Evolutionary conservation across 1,284 basidiomycete species (phyloP).

Genomic region (Naganishia cerealis): DNA sequence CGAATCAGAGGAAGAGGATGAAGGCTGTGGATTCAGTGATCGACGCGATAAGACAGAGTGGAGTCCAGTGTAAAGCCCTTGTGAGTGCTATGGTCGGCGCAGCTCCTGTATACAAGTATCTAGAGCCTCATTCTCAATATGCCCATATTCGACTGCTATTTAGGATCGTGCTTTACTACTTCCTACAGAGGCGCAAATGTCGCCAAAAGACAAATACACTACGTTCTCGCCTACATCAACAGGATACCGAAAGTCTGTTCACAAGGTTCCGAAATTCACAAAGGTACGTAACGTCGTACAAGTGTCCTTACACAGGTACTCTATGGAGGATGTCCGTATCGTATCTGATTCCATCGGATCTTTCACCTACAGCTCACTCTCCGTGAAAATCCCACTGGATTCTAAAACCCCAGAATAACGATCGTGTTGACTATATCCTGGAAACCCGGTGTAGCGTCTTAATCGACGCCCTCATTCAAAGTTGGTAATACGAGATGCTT

Average conservation of each 20-base stretch:
- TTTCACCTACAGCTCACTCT: conserved; percentile 65
- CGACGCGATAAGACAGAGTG: conserved; percentile 75
- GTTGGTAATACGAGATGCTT: no score
- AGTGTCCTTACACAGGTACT: no score
- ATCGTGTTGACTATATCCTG: no score
- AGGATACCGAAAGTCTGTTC: conserved; percentile 88
- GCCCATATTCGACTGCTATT: not conserved
- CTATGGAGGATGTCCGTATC: not conserved
- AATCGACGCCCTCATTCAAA: no score
- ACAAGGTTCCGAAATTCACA: conserved; percentile 94
- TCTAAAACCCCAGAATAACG: conserved; percentile 59
- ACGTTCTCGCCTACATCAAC: conserved; percentile 70
- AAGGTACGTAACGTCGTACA: conserved; percentile 62
- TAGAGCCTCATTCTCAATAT: not conserved
- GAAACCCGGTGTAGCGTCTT: no score
- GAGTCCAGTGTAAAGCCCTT: conserved; percentile 72
- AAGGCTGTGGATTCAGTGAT: conserved; percentile 93
- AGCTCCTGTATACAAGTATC: conserved; percentile 14
- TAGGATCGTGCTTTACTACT: conserved; percentile 70
- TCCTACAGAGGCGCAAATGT: conserved; percentile 77
- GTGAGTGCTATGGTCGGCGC: conserved; percentile 57
- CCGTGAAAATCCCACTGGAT: conserved; percentile 82
- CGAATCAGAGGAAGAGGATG: conserved; percentile 80
- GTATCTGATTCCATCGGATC: conserved; percentile 28
- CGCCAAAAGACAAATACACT: conserved; percentile 85